These are phyloP conservation scores for Xylaria digitata DNA, from an alignment of 2,329 filamentous ascomycete genomes.

Conservation along the genomic window DNA sequence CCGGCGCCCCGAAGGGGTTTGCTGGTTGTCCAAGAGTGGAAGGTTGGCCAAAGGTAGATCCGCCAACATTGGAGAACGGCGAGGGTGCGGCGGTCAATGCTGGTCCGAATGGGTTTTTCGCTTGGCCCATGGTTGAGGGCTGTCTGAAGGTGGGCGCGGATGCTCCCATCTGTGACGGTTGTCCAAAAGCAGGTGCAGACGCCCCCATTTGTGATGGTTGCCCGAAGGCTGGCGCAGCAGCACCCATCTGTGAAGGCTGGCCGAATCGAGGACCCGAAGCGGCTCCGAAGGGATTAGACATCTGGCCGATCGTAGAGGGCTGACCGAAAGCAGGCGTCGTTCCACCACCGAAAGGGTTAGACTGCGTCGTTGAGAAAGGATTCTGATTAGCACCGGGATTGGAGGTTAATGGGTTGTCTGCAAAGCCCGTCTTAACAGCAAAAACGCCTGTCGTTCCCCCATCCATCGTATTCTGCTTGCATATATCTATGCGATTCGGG, in stretches of 20 bases:
- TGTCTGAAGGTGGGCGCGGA: slow-evolving; percentile 45
- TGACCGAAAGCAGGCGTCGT: slow-evolving; percentile 48
- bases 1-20: slow-evolving; percentile 47
- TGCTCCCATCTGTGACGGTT: slow-evolving; percentile 43
- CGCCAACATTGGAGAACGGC: slow-evolving; percentile 50
- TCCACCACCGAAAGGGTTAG: slow-evolving; percentile 47
- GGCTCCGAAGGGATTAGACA: slow-evolving; percentile 32
- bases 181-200: slow-evolving; percentile 53
- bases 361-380: slow-evolving; percentile 55
- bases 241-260: slow-evolving; percentile 50
- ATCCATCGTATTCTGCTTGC: slow-evolving; percentile 58
- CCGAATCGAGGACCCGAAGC: slow-evolving; percentile 8
- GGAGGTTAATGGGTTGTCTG: slow-evolving; percentile 44
- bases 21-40: slow-evolving; percentile 50
- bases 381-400: slow-evolving; percentile 50
- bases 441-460: slow-evolving; percentile 60
- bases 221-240: slow-evolving; percentile 47
- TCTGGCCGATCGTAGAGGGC: slow-evolving; percentile 41
- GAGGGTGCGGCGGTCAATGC: slow-evolving; percentile 37
- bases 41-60: slow-evolving; percentile 53
- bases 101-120: slow-evolving; percentile 48
- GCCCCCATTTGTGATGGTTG: slow-evolving; percentile 48
- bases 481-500: slow-evolving; percentile 78
- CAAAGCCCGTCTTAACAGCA: slow-evolving; percentile 43
- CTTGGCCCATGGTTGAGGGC: slow-evolving; percentile 46